Evolutionary conservation across 139 green algal species (phyloP).

Genomic region (Limnomonas spitsbergensis): DNA sequence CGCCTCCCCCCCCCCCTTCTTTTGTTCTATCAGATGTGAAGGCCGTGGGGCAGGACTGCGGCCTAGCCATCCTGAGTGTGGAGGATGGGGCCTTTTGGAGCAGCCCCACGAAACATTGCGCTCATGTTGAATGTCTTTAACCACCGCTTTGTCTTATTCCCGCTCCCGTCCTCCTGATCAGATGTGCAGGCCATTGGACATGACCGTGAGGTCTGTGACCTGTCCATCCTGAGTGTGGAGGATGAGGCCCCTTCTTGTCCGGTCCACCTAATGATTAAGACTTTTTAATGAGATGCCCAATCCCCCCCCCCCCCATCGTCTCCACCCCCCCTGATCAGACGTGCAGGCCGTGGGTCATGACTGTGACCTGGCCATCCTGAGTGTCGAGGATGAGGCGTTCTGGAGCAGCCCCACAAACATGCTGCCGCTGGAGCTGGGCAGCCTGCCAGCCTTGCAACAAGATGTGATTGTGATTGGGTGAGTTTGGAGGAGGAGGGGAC

Average conservation of each 20-base stretch:
- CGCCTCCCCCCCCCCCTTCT: no score
- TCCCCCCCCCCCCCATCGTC: no score
- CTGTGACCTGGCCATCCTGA: conserved; percentile 60
- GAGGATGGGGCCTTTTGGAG: conserved; percentile 56
- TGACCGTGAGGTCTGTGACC: conserved; percentile 68
- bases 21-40: conserved; percentile 51
- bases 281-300: no score
- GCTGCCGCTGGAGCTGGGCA: conserved; percentile 51
- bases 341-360: conserved; percentile 72
- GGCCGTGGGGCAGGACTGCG: conserved; percentile 65
- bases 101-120: conserved; percentile 19
- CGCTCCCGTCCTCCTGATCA: no score
- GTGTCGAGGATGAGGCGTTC: conserved; percentile 57
- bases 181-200: conserved; percentile 67
- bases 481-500: no score
- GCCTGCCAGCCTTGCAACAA: conserved; percentile 56
- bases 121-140: no score
- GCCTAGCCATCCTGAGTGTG: conserved; percentile 59
- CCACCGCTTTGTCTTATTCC: no score
- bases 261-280: no score
- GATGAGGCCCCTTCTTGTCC: no score
- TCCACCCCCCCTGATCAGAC: conserved; percentile 30
- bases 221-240: conserved; percentile 55
- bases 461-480: conserved; percentile 35
- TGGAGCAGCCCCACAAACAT: conserved; percentile 44